A percentile compares a stretch with the other conserved stretches of the same genome.
phyloP scores from a whole-genome alignment of 1,139 yeast species.

The Diutina rugosa region DNA sequence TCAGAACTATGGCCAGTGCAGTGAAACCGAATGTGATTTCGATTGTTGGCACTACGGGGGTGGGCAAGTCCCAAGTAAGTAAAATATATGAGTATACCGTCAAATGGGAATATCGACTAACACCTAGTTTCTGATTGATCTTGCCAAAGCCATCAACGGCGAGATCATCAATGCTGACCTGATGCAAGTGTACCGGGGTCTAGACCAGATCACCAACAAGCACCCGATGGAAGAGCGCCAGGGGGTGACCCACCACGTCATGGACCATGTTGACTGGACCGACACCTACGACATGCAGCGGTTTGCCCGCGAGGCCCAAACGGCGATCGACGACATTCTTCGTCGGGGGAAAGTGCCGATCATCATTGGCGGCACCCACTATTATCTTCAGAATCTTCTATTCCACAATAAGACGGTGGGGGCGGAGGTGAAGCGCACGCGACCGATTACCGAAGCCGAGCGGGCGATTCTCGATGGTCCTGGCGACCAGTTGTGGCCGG shows the following conservation, averaged over 20 bases:
- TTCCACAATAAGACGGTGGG: slow-evolving; percentile 55
- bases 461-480: slow-evolving; percentile 41
- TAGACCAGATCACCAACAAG: slow-evolving; percentile 77
- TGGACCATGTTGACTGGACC: slow-evolving; percentile 71
- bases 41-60: slow-evolving; percentile 94
- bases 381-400: slow-evolving; percentile 68
- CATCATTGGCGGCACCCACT: slow-evolving; percentile 92
- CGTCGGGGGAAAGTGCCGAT: slow-evolving; percentile 66
- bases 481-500: slow-evolving; percentile 33
- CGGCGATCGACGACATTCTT: slow-evolving; percentile 51
- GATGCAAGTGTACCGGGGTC: slow-evolving; percentile 78
- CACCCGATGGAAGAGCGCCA: slow-evolving; percentile 72
- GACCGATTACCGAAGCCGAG: slow-evolving; percentile 25
- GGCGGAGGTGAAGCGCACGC: slow-evolving; percentile 10
- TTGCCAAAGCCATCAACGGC: slow-evolving; percentile 70
- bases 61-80: slow-evolving; percentile 81
- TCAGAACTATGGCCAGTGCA: background rate
- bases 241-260: slow-evolving; percentile 72
- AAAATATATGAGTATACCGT: background rate
- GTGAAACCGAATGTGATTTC: slow-evolving; percentile 31
- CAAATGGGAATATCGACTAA: background rate
- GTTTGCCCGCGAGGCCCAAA: slow-evolving; percentile 60
- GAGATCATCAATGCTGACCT: slow-evolving; percentile 94
- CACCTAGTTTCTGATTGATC: slow-evolving; percentile 49
- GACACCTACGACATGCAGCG: slow-evolving; percentile 78